These are phyloP conservation scores for Diversispora epigaea DNA, from an alignment of 192 early-diverging fungal genomes.

Conservation along the genomic window DNA sequence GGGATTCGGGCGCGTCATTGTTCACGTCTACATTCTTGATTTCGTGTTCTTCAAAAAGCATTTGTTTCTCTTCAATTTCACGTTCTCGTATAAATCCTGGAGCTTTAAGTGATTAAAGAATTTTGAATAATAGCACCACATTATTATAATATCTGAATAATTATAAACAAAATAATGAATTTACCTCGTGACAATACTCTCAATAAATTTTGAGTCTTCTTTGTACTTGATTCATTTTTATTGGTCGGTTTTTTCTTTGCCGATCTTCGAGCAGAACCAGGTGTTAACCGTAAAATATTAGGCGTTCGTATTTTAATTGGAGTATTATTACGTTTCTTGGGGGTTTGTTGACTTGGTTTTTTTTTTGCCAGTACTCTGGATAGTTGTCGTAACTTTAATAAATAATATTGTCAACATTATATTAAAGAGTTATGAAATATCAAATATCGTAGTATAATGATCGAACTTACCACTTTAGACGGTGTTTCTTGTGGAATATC, in stretches of 20 bases:
- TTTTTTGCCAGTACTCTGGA: background rate
- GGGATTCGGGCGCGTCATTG: background rate
- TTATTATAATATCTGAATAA: background rate
- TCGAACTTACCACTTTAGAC: slow-evolving; percentile 8
- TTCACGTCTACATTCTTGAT: background rate
- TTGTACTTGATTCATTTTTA: background rate
- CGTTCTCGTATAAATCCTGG: slow-evolving; percentile 6
- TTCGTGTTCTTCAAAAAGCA: no score
- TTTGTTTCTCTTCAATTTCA: background rate
- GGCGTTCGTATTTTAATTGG: background rate
- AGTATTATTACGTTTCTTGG: background rate
- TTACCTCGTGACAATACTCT: slow-evolving; percentile 21
- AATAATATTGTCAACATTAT: no score
- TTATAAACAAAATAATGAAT: background rate
- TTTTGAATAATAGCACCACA: background rate
- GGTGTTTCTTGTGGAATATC: slow-evolving; percentile 5
- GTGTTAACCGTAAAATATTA: background rate
- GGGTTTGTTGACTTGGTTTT: background rate
- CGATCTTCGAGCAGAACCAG: background rate
- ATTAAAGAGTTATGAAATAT: background rate
- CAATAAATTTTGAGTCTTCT: slow-evolving; percentile 7
- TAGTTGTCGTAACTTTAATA: slow-evolving; percentile 5
- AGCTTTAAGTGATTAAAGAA: background rate
- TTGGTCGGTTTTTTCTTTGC: background rate
- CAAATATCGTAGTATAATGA: background rate